These are phyloP conservation scores for Davidsoniella neocaledoniae DNA, from an alignment of 2,329 filamentous ascomycete species.

Conservation along the genomic window DNA sequence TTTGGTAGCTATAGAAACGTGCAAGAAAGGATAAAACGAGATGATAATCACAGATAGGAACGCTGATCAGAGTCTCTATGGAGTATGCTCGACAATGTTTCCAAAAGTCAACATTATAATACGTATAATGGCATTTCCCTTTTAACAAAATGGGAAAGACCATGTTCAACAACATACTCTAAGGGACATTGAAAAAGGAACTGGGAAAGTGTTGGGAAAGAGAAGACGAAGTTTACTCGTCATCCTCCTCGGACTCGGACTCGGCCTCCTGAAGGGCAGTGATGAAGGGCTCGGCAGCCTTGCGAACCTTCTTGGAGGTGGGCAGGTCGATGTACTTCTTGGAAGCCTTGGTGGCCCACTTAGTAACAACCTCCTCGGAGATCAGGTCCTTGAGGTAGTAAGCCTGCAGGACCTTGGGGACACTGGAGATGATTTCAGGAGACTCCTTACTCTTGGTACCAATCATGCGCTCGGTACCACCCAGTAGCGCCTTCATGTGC, in stretches of 20 bases:
- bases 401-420: conserved; percentile 74
- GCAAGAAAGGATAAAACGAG: no score
- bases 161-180: no score
- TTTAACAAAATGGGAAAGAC: neutral
- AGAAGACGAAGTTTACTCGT: conserved; percentile 4
- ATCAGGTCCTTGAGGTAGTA: conserved; percentile 86
- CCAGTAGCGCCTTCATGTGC: conserved; percentile 88
- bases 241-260: conserved; percentile 35
- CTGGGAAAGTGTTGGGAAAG: no score
- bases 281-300: conserved; percentile 84
- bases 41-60: no score
- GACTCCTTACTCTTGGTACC: conserved; percentile 54
- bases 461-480: conserved; percentile 86
- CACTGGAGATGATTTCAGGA: conserved; percentile 55
- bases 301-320: conserved; percentile 88
- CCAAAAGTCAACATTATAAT: no score
- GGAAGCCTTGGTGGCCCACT: conserved; percentile 88
- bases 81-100: no score
- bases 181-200: neutral
- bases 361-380: conserved; percentile 71
- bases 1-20: no score
- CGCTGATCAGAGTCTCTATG: no score
- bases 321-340: conserved; percentile 92
- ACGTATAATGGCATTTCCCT: no score
- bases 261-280: conserved; percentile 84